Evolutionary conservation across 768 basidiomycete species (phyloP), one percentile per base, ranked within the genome.

Genomic region (Kwoniella mangroviensis): DNA sequence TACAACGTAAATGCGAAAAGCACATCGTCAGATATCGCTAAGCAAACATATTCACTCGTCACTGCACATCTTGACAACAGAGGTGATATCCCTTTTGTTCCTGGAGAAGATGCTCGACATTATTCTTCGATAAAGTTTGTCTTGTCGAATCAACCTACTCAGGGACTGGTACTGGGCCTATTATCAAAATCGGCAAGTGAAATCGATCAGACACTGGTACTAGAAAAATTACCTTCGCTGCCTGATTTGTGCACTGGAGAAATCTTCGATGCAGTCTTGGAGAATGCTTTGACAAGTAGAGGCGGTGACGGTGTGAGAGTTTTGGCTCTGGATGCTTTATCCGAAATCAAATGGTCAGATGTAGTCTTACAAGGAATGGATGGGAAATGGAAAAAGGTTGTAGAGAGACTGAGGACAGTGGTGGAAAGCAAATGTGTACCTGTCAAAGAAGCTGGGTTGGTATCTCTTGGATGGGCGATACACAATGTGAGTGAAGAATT

Each of bases 381-480:
- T 6, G 57, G 51, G n/a, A 24, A 28, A 49, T 43, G 58, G 51
- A 4, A 19, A 9, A 26, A 34, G 42, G 24, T 34, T n/a, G 19
- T 34, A 17, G n/a, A 45, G n/a, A 13, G 19, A 43, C 19, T 63
- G 21, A 5, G n/a, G 34, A 42, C 4, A 12, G 28, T 68, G 41
- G 53, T 45, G 1, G 54, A 12, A 40, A 22, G 22, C 17, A 63
- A 22, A 28, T 73, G 72, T 62, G 67, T 78, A 21, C 79, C 76
- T 2, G 57, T 80, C 12, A 54, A 58, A 54, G 79, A 80, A 58
- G 79, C 79, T 21, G 73, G 65, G 21, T 55, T 80, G 52, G 63
- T 69, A 5, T 68, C 68, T 51, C 53, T 75, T 45, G 73, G 67
- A 15, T 75, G 73, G 74, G 67, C 68, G 1, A 22, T 75, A 1